These are phyloP conservation scores for Helichrysum umbraculigerum DNA, from an alignment of 129 eudicot species.

Conservation along the genomic window DNA sequence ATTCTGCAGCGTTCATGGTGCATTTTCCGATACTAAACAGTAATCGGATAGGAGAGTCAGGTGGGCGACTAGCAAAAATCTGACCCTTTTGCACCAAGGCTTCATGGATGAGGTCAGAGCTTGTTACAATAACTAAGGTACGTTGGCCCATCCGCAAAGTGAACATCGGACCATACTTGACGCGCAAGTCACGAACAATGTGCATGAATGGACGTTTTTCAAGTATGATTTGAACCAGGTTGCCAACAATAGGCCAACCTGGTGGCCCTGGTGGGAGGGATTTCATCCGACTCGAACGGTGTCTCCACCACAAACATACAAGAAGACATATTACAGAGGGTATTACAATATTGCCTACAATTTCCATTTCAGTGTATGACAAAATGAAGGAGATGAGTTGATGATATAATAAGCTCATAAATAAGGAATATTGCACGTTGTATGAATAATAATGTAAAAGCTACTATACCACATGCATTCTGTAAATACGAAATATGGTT, in stretches of 20 bases:
- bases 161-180: constrained; percentile 84
- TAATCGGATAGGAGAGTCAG: constrained; percentile 79
- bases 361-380: background rate
- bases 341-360: no score
- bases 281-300: constrained; percentile 33
- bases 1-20: constrained; percentile 86
- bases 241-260: constrained; percentile 92
- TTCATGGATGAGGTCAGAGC: constrained; percentile 87
- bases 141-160: constrained; percentile 97
- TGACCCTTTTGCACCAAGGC: constrained; percentile 82
- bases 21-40: constrained; percentile 80
- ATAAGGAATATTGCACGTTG: background rate
- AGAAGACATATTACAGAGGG: constrained; percentile 29
- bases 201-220: constrained; percentile 75
- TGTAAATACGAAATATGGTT: constrained; percentile 1
- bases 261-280: constrained; percentile 95
- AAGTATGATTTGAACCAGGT: constrained; percentile 77
- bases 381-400: background rate
- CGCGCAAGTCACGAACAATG: constrained; percentile 68
- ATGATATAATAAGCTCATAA: constrained; percentile 6
- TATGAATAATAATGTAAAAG: no score
- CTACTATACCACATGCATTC: background rate
- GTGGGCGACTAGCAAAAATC: constrained; percentile 69
- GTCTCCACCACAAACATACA: constrained; percentile 60
- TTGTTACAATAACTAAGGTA: constrained; percentile 62